phyloP scores from a whole-genome alignment of 2,329 filamentous ascomycete species.

The Alternaria sp. region DNA sequence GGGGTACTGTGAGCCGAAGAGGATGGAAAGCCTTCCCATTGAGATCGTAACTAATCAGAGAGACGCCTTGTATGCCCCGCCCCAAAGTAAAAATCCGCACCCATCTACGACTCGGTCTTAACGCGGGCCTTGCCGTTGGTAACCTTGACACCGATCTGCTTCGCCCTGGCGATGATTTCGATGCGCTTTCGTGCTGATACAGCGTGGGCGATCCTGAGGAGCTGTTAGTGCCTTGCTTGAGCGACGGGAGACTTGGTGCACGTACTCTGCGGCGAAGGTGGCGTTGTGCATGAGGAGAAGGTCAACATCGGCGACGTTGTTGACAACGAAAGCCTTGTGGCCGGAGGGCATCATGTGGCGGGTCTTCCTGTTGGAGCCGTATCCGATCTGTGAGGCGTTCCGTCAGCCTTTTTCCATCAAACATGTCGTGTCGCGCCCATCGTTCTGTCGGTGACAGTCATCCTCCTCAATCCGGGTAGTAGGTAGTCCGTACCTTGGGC shows the following conservation, averaged over 20 bases:
- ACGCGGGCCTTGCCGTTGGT: constrained; percentile 99
- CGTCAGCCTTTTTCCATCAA: constrained; percentile 38
- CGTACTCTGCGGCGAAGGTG: constrained; percentile 98
- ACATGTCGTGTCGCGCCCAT: not conserved
- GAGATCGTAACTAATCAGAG: constrained; percentile 49
- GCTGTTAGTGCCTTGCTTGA: constrained; percentile 17
- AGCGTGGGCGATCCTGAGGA: constrained; percentile 87
- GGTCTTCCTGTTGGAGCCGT: constrained; percentile 99
- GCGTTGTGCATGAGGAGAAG: constrained; percentile 99
- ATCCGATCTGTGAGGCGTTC: constrained; percentile 78
- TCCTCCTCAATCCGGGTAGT: constrained; percentile 6
- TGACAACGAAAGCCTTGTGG: constrained; percentile 99
- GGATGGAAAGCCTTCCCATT: constrained; percentile 46
- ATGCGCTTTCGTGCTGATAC: constrained; percentile 99
- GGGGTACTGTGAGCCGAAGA: constrained; percentile 33
- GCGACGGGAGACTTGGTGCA: not conserved
- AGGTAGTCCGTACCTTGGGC: constrained; percentile 81
- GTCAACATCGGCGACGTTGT: constrained; percentile 93
- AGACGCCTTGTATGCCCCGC: constrained; percentile 50
- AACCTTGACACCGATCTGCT: constrained; percentile 99
- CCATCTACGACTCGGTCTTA: constrained; percentile 80
- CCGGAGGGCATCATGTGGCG: constrained; percentile 98
- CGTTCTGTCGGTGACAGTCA: not conserved
- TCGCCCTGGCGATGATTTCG: constrained; percentile 95
- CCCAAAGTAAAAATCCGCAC: constrained; percentile 39